Conservation (phyloP, 352 stramenopile species). For the Phytophthora pistaciae region DNA sequence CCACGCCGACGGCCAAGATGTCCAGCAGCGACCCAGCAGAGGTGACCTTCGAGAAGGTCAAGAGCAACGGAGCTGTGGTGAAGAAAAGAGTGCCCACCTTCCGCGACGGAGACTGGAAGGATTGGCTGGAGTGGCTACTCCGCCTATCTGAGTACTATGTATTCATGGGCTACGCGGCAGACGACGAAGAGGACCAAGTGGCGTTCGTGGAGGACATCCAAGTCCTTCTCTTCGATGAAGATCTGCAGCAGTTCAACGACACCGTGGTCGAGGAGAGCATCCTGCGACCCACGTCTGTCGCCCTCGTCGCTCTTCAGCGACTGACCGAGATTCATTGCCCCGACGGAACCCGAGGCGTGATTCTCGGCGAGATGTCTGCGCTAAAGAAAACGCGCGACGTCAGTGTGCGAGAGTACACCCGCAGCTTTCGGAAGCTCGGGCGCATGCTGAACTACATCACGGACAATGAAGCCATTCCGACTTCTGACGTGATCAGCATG, state of each 20-base stretch:
- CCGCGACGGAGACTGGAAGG: not conserved
- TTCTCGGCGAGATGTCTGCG: slow-evolving; percentile 11
- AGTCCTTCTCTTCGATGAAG: slow-evolving; percentile 1
- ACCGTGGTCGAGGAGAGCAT: slow-evolving; percentile 9
- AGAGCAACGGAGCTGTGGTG: slow-evolving; percentile 1
- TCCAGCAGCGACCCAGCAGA: not conserved
- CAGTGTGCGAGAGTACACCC: slow-evolving; percentile 13
- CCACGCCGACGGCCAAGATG: not conserved
- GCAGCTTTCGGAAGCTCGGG: slow-evolving; percentile 1
- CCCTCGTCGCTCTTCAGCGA: not conserved
- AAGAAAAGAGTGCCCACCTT: not conserved
- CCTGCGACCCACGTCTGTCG: slow-evolving; percentile 1
- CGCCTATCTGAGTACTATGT: not conserved
- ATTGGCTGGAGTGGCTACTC: not conserved
- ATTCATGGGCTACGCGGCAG: not conserved
- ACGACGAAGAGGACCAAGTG: not conserved
- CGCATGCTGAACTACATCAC: slow-evolving; percentile 5
- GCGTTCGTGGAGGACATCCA: not conserved
- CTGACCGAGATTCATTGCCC: not conserved
- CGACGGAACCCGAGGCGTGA: slow-evolving; percentile 3
- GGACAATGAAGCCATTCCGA: slow-evolving; percentile 12
- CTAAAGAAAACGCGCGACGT: slow-evolving; percentile 13
- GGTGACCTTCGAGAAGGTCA: not conserved
- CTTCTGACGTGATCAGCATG: slow-evolving; percentile 11
- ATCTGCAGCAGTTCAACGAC: not conserved